Percentiles rank a stretch among this genome's conserved stretches.
These are phyloP conservation scores for Yamadazyma oceani DNA, from an alignment of 1,139 yeast genomes.

Conservation along the genomic window DNA sequence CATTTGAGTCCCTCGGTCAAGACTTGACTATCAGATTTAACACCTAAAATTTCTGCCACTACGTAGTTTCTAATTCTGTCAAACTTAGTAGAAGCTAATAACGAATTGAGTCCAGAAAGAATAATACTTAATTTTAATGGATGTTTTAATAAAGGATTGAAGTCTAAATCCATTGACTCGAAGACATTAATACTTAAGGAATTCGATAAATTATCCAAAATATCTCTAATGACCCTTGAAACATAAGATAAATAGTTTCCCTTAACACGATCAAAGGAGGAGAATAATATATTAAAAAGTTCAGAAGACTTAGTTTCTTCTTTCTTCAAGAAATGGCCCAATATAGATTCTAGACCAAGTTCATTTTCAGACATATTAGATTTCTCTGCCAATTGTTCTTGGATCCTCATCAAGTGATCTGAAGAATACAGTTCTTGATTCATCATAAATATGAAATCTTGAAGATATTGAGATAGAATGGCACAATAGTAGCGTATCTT, in stretches of 20 bases:
- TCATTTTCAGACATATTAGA: too few species aligned
- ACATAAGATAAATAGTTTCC: conserved; percentile 20
- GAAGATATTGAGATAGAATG: conserved; percentile 26
- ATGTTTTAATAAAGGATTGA: conserved; percentile 28
- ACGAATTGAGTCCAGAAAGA: conserved; percentile 32
- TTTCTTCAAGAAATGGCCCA: conserved; percentile 2
- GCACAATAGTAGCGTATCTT: conserved; percentile 11
- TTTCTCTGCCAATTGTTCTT: conserved; percentile 6
- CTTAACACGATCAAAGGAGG: conserved; percentile 4
- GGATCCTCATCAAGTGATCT: conserved; percentile 4
- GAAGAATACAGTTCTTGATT: conserved; percentile 2
- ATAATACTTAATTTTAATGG: conserved; percentile 42
- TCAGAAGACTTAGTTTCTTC: neutral
- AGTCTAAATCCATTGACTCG: conserved; percentile 26
- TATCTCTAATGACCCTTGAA: conserved; percentile 26
- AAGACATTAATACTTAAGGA: conserved; percentile 24
- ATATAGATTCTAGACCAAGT: neutral
- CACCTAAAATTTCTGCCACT: conserved; percentile 67
- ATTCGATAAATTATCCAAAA: conserved; percentile 30
- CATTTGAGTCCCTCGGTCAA: conserved; percentile 42
- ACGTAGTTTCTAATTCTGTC: conserved; percentile 59
- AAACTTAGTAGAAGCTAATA: conserved; percentile 32
- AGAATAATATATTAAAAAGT: neutral
- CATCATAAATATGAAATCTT: conserved; percentile 26
- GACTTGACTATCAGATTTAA: conserved; percentile 33